Evolutionary conservation across 2,329 filamentous ascomycete species (phyloP), one percentile per base, ranked within the genome.

Genomic region (Xylariaceae sp.): DNA sequence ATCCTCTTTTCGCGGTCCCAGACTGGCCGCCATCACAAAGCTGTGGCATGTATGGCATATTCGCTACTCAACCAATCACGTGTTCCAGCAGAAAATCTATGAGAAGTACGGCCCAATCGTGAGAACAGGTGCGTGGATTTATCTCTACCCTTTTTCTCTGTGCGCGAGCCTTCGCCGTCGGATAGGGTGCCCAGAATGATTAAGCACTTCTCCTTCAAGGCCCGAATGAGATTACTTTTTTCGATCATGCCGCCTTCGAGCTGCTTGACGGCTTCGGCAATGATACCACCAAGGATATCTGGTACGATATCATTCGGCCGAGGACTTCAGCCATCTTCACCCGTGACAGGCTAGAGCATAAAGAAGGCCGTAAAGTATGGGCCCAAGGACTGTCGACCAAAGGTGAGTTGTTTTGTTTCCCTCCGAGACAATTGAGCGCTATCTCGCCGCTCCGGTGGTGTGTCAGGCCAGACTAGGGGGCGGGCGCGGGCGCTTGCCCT

Each of bases 1-100:
- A 23, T 59, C 64, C 6, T 43, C 58, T 2, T 70, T 72, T 35
- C 68, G 64, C 2, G 71, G 70, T 6, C 69, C 70, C 4, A 68
- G 57, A 16, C 48, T 67, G 1, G 69, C 70, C 11, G 70, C 69
- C 3, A 56, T 68, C 21, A 67, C 62, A 1, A 63, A 63, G 35
- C 36, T 62, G 9, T 63, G 58, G 57, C 59, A 62, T 26, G 50
- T 62, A 9, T 63, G 55, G 55, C 50, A 63, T 8, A 52, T 62
- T 23, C 53, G 55, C 11, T 33, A 58, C 30, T 62, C 59, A 2
- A 58, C 33, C 5, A 63, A 63, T 33, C 40, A 20, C 27, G 43
- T 43, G 1, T 60, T 60, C 11, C 45, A 52, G 18, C 7, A 53
- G 23, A 41, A 57, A 21, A 44, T 63, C 2, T n/a, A 61, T 15